Evolutionary conservation across 1,284 basidiomycete species (phyloP), one percentile per base, ranked within the genome.

Genomic region (Calocybe gambosa): DNA sequence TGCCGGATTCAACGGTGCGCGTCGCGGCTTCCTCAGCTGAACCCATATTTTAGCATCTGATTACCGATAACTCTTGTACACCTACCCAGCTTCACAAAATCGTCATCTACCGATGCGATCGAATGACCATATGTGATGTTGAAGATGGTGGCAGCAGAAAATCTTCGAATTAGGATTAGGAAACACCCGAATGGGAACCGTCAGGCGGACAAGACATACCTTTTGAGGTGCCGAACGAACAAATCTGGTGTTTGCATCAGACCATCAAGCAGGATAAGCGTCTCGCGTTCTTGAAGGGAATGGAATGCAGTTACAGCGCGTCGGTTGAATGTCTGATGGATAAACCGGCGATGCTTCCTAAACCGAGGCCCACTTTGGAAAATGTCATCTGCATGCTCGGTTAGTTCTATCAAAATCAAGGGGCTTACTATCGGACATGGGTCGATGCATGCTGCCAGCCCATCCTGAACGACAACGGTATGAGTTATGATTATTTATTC

Each of bases 321-420:
- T 39, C 67, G 65, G 57, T 75, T 75, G 52, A 77, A 73, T 16
- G 65, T 63, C 46, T 70, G 64, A 46, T 75, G 70, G 35, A 76
- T 68, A 47, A 74, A 69, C n/a, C 69, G 68, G 41, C 74, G 65
- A 55, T 78, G 74, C 54, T 66, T 70, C 50, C 70, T 66, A 58
- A 76, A 74, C 28, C 70, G 66, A n/a, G 66, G 69, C 19, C 71
- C 71, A 55, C 70, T 73, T 31, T 26, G n/a, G n/a, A n/a, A n/a
- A n/a, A n/a, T n/a, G n/a, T n/a, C n/a, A n/a, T n/a, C n/a, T n/a
- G n/a, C n/a, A n/a, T n/a, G n/a, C n/a, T n/a, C n/a, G n/a, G n/a
- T n/a, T n/a, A n/a, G n/a, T n/a, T n/a, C n/a, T n/a, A n/a, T n/a
- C n/a, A n/a, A n/a, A n/a, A n/a, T 13, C 6, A 38, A 13, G 18